A percentile compares a stretch with the other conserved stretches of the same genome.
phyloP scores from a whole-genome alignment of 2,329 filamentous ascomycete genomes.

The Dactylella cylindrospora region DNA sequence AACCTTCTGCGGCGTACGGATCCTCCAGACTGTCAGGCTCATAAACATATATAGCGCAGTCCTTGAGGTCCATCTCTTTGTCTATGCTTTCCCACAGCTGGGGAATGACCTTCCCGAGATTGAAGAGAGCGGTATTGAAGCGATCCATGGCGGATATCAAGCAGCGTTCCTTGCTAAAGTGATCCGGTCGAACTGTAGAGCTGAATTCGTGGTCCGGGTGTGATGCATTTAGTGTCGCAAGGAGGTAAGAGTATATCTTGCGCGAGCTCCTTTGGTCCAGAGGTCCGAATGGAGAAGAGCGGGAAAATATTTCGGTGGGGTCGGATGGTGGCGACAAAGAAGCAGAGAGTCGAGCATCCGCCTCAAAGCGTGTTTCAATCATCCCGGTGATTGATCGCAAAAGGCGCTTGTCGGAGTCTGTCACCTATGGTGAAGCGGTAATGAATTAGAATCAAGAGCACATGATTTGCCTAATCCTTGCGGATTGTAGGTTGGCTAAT shows the following conservation, averaged over 20 bases:
- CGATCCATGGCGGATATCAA: conserved; percentile 79
- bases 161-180: conserved; percentile 83
- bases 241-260: conserved; percentile 90
- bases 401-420: conserved; percentile 91
- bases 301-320: conserved; percentile 64
- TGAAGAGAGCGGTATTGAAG: conserved; percentile 83
- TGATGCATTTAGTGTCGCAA: conserved; percentile 92
- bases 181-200: conserved; percentile 79
- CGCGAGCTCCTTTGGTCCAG: conserved; percentile 85
- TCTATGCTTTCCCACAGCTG: conserved; percentile 91
- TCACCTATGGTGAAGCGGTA: conserved; percentile 58
- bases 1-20: conserved; percentile 86
- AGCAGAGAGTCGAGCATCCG: conserved; percentile 79
- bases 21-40: conserved; percentile 72
- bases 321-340: conserved; percentile 82
- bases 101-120: conserved; percentile 64
- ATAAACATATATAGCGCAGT: conserved; percentile 88
- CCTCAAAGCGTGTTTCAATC: conserved; percentile 86
- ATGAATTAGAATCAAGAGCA: neutral
- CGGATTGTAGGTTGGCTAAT: neutral
- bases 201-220: conserved; percentile 98
- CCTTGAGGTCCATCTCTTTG: conserved; percentile 87
- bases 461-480: neutral
- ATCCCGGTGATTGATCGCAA: conserved; percentile 94
- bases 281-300: conserved; percentile 69